These are phyloP conservation scores for Penicillium brevicompactum DNA, from an alignment of 2,329 filamentous ascomycete species.

Conservation along the genomic window DNA sequence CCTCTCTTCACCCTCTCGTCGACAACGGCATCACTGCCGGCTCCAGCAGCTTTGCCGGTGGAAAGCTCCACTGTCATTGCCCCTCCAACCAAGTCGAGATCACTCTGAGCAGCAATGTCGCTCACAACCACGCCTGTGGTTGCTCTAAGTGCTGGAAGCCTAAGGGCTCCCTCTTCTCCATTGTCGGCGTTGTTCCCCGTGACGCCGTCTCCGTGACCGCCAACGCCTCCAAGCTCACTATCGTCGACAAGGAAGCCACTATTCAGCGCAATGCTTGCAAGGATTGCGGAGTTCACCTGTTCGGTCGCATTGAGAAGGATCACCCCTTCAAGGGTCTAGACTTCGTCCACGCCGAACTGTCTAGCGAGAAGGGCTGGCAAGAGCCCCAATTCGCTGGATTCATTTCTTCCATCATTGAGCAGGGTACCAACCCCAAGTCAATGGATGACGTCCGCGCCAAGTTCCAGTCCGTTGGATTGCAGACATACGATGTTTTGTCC, in stretches of 20 bases:
- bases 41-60: constrained; percentile 57
- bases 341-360: constrained; percentile 68
- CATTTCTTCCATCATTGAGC: constrained; percentile 68
- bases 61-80: constrained; percentile 66
- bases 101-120: constrained; percentile 59
- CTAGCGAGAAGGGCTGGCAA: constrained; percentile 65
- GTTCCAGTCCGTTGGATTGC: constrained; percentile 58
- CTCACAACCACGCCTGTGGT: constrained; percentile 71
- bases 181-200: constrained; percentile 63
- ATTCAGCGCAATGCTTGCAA: constrained; percentile 65
- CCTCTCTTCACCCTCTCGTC: constrained; percentile 63
- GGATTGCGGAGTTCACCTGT: constrained; percentile 64
- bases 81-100: constrained; percentile 58
- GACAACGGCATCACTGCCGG: constrained; percentile 65
- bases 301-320: constrained; percentile 64
- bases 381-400: constrained; percentile 72
- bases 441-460: constrained; percentile 59
- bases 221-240: constrained; percentile 58
- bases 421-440: constrained; percentile 60
- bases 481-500: constrained; percentile 65
- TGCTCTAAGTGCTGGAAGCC: constrained; percentile 76
- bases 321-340: constrained; percentile 71
- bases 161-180: constrained; percentile 62
- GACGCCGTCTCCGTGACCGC: constrained; percentile 60
- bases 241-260: constrained; percentile 58